These are phyloP conservation scores for Leptodermis oblonga DNA, from an alignment of 257 asterid genomes.

Conservation along the genomic window DNA sequence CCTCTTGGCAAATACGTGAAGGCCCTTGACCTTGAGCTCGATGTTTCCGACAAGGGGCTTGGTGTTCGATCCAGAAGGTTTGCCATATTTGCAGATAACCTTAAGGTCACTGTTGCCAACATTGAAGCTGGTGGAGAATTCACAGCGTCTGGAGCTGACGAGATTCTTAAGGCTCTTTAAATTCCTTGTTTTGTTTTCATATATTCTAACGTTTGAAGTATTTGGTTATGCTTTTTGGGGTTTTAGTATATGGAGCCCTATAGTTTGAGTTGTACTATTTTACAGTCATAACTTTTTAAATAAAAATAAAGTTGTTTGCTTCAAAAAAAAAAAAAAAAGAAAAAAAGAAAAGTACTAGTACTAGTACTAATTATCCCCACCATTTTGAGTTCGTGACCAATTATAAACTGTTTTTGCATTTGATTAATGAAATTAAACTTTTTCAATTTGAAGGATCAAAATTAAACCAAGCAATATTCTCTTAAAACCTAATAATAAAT, in stretches of 20 bases:
- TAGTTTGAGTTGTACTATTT: neutral
- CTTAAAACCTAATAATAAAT: too few species aligned
- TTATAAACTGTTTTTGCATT: too few species aligned
- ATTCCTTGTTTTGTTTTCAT: neutral
- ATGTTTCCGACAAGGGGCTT: slow-evolving; percentile 78
- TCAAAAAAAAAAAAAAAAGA: too few species aligned
- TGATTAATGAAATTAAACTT: too few species aligned
- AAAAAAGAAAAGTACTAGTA: too few species aligned
- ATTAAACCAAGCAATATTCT: too few species aligned
- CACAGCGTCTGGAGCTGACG: slow-evolving; percentile 84
- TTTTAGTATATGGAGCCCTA: neutral
- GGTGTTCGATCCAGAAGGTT: slow-evolving; percentile 77
- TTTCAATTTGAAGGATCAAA: too few species aligned
- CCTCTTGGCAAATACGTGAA: slow-evolving; percentile 68
- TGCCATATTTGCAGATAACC: slow-evolving; percentile 78
- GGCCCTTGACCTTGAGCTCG: slow-evolving; percentile 82
- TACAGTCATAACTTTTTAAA: neutral
- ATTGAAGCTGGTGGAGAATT: slow-evolving; percentile 87
- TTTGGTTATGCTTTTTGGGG: neutral
- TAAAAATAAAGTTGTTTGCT: neutral
- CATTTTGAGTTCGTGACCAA: too few species aligned
- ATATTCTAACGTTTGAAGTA: neutral
- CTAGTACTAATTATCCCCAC: too few species aligned
- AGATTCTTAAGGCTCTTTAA: slow-evolving; percentile 77
- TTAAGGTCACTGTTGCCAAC: slow-evolving; percentile 71